Percentiles rank a stretch among this genome's conserved stretches.
phyloP scores from a whole-genome alignment of 305 asterid species.

The Galium porrigens region DNA sequence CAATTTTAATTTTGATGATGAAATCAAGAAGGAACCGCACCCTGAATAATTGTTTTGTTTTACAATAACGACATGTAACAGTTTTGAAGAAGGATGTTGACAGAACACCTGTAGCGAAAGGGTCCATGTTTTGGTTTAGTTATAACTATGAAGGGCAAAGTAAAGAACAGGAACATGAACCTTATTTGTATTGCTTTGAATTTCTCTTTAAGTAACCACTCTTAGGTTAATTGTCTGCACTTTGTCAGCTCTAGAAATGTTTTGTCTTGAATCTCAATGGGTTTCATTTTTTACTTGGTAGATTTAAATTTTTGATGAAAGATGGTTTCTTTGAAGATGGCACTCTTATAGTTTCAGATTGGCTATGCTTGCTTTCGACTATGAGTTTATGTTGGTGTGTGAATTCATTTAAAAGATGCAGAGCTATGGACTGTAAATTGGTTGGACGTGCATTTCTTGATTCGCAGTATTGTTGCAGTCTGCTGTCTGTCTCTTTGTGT shows the following conservation, averaged over 20 bases:
- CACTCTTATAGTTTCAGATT: background rate
- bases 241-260: background rate
- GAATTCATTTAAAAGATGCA: background rate
- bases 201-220: background rate
- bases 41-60: background rate
- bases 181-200: background rate
- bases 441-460: background rate
- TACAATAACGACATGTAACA: background rate
- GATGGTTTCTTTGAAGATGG: background rate
- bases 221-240: background rate
- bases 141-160: background rate
- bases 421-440: background rate
- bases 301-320: background rate
- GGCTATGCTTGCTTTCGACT: background rate
- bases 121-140: background rate
- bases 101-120: too few species aligned
- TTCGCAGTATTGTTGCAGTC: background rate
- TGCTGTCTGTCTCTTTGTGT: background rate
- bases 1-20: background rate
- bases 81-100: background rate
- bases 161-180: background rate
- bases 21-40: background rate
- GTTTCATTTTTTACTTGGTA: background rate
- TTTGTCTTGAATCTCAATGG: background rate
- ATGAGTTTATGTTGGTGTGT: background rate